Evolutionary conservation across 225 moss, liverwort and hornwort species (phyloP).

Genomic region (Marchantia paleacea): DNA sequence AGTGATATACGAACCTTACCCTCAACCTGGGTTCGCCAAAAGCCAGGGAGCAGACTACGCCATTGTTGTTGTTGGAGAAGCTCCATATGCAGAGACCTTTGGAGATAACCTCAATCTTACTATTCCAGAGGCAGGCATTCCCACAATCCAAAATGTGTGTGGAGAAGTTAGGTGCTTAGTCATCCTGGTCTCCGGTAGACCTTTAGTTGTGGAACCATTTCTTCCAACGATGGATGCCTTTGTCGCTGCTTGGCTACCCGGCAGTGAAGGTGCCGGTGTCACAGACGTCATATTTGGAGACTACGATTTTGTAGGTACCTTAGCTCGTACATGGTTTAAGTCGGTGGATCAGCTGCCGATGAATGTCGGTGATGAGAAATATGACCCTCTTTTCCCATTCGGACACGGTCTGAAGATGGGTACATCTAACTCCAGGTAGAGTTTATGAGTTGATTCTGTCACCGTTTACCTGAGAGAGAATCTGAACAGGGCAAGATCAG

Average conservation of each 20-base stretch:
- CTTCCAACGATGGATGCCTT: constrained; percentile 49
- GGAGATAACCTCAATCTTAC: constrained; percentile 75
- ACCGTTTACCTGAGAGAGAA: too few relatives aligned
- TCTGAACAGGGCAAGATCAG: too few relatives aligned
- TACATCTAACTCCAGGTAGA: background rate
- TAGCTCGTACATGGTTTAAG: constrained; percentile 67
- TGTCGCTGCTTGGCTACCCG: constrained; percentile 74
- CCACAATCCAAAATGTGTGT: constrained; percentile 58
- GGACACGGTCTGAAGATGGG: constrained; percentile 65
- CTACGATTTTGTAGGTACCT: constrained; percentile 52
- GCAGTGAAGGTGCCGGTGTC: constrained; percentile 50
- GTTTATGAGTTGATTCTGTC: too few relatives aligned
- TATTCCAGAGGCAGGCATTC: constrained; percentile 44
- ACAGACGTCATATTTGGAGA: constrained; percentile 64
- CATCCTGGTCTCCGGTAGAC: constrained; percentile 58
- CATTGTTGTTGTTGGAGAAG: constrained; percentile 64
- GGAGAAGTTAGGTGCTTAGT: constrained; percentile 51
- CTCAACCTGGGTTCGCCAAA: constrained; percentile 37
- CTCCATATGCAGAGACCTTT: constrained; percentile 49
- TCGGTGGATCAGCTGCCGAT: constrained; percentile 64
- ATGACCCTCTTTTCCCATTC: constrained; percentile 75
- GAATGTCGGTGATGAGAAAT: constrained; percentile 62
- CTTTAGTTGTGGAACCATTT: constrained; percentile 54
- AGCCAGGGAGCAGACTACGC: constrained; percentile 46
- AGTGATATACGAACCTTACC: constrained; percentile 44